Evolutionary conservation across 2,329 filamentous ascomycete genomes (phyloP).

Genomic region (Gliomastix tumulicola): DNA sequence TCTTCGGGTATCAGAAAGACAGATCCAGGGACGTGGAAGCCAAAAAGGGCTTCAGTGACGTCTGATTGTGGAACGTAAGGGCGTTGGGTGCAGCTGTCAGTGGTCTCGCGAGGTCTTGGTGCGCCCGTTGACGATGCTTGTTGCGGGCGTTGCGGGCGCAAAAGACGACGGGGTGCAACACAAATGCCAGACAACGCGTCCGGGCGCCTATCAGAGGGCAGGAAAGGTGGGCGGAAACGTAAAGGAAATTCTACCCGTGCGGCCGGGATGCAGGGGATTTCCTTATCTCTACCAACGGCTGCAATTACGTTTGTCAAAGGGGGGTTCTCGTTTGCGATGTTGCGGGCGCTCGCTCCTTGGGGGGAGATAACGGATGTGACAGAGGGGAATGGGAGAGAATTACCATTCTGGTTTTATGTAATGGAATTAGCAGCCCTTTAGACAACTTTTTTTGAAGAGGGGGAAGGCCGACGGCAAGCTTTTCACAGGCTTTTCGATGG

Average conservation of each 20-base stretch:
- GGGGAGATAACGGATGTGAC: slow-evolving; percentile 18
- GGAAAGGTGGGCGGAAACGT: slow-evolving; percentile 1
- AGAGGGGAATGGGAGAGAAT: slow-evolving; percentile 12
- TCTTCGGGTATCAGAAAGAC: background rate
- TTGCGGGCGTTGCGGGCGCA: slow-evolving; percentile 27
- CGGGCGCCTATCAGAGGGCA: slow-evolving; percentile 16
- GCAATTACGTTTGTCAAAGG: slow-evolving; percentile 6
- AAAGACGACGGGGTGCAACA: slow-evolving; percentile 17
- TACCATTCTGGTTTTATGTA: slow-evolving; percentile 28
- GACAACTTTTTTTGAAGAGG: too few relatives aligned
- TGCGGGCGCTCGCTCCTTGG: slow-evolving; percentile 13
- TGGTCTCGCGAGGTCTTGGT: slow-evolving; percentile 15
- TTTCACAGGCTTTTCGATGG: background rate
- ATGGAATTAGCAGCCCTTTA: slow-evolving; percentile 24
- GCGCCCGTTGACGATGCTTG: slow-evolving; percentile 25
- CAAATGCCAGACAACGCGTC: slow-evolving; percentile 14
- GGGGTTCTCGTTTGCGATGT: background rate
- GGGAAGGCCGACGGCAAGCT: too few relatives aligned
- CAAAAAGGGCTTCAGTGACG: slow-evolving; percentile 2
- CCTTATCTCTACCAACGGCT: slow-evolving; percentile 1
- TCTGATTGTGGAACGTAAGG: slow-evolving; percentile 5
- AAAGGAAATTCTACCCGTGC: slow-evolving; percentile 5
- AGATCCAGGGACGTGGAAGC: background rate
- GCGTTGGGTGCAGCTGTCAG: slow-evolving; percentile 10
- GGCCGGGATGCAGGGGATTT: too few relatives aligned